phyloP scores from a whole-genome alignment of 2,329 filamentous ascomycete genomes.

The Paraphoma sp. region DNA sequence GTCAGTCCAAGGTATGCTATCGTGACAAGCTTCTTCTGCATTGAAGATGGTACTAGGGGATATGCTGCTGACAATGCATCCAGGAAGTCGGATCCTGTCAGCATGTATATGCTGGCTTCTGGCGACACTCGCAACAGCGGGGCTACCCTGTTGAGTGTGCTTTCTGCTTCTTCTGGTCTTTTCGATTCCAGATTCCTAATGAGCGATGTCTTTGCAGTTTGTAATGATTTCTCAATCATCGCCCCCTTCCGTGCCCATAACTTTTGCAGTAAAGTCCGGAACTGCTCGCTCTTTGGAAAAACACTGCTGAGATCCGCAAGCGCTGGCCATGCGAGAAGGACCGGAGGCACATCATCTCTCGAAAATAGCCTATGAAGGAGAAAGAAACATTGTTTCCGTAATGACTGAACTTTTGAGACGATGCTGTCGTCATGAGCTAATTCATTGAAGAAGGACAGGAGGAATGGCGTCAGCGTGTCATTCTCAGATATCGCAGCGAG shows the following conservation, averaged over 20 bases:
- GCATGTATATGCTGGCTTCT: constrained; percentile 65
- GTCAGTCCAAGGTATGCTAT: constrained; percentile 77
- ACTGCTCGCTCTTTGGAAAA: constrained; percentile 69
- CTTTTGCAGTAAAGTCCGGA: constrained; percentile 55
- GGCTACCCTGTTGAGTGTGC: constrained; percentile 65
- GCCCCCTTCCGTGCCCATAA: constrained; percentile 62
- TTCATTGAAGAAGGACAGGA: constrained; percentile 71
- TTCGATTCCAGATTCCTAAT: constrained; percentile 69
- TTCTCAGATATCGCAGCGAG: constrained; percentile 59
- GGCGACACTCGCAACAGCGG: constrained; percentile 69
- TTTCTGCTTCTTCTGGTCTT: constrained; percentile 63
- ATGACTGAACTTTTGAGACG: constrained; percentile 50
- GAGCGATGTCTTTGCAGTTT: constrained; percentile 66
- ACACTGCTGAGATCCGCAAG: constrained; percentile 71
- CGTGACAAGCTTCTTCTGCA: constrained; percentile 73
- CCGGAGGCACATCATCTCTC: constrained; percentile 51
- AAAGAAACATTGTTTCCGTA: constrained; percentile 71
- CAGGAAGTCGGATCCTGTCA: constrained; percentile 86
- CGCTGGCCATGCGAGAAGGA: constrained; percentile 69
- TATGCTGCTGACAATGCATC: constrained; percentile 76
- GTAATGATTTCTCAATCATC: constrained; percentile 62
- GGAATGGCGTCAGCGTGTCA: constrained; percentile 66
- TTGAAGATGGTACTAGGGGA: constrained; percentile 64
- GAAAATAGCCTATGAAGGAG: constrained; percentile 66
- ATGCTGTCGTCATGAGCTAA: constrained; percentile 42